A percentile compares a stretch with the other conserved stretches of the same genome.
These are phyloP conservation scores for Candida namnaoensis DNA, from an alignment of 805 yeast species.

Conservation along the genomic window DNA sequence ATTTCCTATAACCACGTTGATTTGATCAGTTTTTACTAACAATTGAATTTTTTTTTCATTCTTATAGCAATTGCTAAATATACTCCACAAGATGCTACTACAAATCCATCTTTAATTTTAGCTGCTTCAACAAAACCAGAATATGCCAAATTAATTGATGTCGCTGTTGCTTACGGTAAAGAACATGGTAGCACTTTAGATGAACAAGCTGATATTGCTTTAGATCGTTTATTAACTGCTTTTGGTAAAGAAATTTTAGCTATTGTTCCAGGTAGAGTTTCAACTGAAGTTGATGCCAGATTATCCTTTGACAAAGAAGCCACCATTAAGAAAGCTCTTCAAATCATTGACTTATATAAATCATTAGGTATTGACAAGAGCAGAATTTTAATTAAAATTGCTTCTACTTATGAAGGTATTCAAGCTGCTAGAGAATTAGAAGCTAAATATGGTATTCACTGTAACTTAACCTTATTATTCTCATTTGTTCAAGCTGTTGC, in stretches of 20 bases:
- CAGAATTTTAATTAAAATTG: conserved; percentile 89
- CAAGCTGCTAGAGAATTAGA: conserved; percentile 97
- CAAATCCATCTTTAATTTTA: conserved; percentile 94
- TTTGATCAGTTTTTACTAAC: no score
- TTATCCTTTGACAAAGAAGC: conserved; percentile 93
- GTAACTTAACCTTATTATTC: conserved; percentile 91
- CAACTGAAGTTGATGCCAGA: conserved; percentile 99
- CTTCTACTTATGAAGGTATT: conserved; percentile 99
- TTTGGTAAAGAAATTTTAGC: conserved; percentile 89
- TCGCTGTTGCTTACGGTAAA: conserved; percentile 83
- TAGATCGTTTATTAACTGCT: conserved; percentile 90
- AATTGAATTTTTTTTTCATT: no score
- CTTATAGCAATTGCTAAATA: conserved; percentile 74
- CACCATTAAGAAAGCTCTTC: conserved; percentile 87
- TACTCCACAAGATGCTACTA: conserved; percentile 98
- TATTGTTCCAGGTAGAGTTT: conserved; percentile 98
- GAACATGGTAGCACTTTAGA: conserved; percentile 41
- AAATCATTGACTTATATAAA: conserved; percentile 83
- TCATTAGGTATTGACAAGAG: conserved; percentile 80
- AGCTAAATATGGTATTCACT: conserved; percentile 82
- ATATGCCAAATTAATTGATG: conserved; percentile 83
- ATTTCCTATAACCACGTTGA: no score
- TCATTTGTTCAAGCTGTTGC: conserved; percentile 98
- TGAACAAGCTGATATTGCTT: conserved; percentile 72
- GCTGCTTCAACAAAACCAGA: conserved; percentile 91